Evolutionary conservation across 192 early-diverging fungal genomes (phyloP), one percentile per base, ranked within the genome.

Genomic region (Coemansia reversa): DNA sequence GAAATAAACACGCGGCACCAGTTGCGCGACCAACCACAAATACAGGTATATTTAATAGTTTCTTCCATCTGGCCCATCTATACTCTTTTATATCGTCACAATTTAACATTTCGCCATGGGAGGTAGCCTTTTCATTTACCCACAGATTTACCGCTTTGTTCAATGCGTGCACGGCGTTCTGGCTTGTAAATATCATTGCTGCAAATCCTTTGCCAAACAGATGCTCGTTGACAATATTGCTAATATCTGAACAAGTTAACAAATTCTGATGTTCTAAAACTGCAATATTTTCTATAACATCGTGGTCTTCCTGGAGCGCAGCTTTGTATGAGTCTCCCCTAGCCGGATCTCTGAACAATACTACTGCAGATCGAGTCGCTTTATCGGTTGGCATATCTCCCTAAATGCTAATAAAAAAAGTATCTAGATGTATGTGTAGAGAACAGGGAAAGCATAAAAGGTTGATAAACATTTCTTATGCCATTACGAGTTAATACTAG

Each of bases 21-120:
- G 77, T 80, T 19, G 72, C 68, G 19, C 58, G 50, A 25, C 77
- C 77, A 14, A 80, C 77, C 16, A 74, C 77, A 66, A 80, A 80
- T 55, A 74, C 66, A 4, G 77, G 71, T 25, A 55, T 18, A 29
- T 39, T 11, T 3, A 74, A 35, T 3, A 80, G 54, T 20, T 28
- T 24, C 22, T 45, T 14, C 71, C 71, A 74, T 28, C 18, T 14
- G 5, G 24, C 39, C 1, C 39, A 42, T 52, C 24, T 27, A 25
- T 35, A n/a, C 30, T 5, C 27, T 19, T 39, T 22, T 22, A 25
- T 51, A 39, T 22, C 55, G 16, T 28, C 35, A 11, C 5, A 7
- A 6, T 39, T 39, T 39, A 39, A 11, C 12, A 39, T 11, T 39
- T 39, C 9, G 9, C 9, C 35, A 9, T 11, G 35, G 12, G 35